phyloP scores from a whole-genome alignment of 441 rosid species.

The Brassica hybrid region DNA sequence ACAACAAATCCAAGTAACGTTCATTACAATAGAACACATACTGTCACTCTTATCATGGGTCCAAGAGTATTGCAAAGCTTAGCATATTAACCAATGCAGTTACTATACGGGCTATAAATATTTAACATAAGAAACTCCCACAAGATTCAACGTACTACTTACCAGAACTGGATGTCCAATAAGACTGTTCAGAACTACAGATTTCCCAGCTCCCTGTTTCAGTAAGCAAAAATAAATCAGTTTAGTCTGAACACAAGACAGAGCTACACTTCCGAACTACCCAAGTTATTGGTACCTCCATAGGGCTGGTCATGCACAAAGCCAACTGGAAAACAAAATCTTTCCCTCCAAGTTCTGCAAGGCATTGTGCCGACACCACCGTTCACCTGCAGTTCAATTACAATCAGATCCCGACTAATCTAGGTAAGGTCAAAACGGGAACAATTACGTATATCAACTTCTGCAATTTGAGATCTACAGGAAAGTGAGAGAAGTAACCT shows the following conservation, averaged over 20 bases:
- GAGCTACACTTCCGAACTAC: background rate
- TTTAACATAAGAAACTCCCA: slow-evolving; percentile 18
- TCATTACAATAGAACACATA: background rate
- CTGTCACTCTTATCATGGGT: background rate
- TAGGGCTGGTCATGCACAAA: background rate
- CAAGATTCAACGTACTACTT: slow-evolving; percentile 42
- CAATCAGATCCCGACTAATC: too few species aligned
- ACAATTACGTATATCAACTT: too few species aligned
- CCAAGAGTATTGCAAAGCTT: background rate
- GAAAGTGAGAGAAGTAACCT: too few species aligned
- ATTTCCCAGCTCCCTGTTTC: slow-evolving; percentile 92
- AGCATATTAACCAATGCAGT: background rate
- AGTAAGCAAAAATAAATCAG: slow-evolving; percentile 9
- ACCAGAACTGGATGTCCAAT: slow-evolving; percentile 96
- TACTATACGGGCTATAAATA: too few species aligned
- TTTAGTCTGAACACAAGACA: background rate
- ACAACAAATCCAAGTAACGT: background rate
- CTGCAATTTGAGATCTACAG: too few species aligned
- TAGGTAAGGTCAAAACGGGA: too few species aligned
- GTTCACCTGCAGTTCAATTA: too few species aligned
- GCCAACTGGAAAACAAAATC: too few species aligned
- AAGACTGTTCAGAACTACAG: slow-evolving; percentile 87
- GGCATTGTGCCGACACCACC: too few species aligned
- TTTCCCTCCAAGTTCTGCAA: too few species aligned
- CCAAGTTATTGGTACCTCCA: background rate